Conservation (phyloP, 768 basidiomycete genomes). For the Dacryopinax primogenitus region DNA sequence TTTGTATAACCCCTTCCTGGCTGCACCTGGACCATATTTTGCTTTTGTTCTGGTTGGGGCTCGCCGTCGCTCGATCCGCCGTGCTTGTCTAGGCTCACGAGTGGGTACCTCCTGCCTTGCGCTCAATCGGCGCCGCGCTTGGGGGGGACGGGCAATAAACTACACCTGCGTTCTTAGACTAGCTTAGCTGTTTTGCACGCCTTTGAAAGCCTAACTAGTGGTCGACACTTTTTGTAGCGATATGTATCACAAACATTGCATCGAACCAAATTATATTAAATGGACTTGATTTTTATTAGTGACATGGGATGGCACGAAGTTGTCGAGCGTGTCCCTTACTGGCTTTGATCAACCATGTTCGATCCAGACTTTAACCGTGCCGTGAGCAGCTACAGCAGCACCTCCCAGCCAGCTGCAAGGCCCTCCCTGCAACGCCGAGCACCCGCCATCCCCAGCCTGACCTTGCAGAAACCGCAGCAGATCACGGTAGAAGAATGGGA, state of each 20-base stretch:
- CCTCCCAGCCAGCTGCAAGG: not conserved
- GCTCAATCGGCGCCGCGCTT: too few species aligned
- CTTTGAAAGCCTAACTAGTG: not conserved
- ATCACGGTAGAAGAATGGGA: conserved; percentile 89
- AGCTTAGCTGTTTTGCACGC: conserved; percentile 8
- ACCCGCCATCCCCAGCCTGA: not conserved
- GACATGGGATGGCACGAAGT: not conserved
- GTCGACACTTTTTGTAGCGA: conserved; percentile 9
- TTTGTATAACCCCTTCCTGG: conserved; percentile 31
- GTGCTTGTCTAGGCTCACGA: not conserved
- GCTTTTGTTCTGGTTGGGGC: too few species aligned
- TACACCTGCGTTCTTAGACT: conserved; percentile 7
- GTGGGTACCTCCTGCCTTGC: not conserved
- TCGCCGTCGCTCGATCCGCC: too few species aligned
- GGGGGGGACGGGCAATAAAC: not conserved
- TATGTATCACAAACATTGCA: not conserved
- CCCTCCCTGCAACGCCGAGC: not conserved
- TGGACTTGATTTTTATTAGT: not conserved
- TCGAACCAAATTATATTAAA: not conserved
- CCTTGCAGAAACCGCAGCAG: not conserved
- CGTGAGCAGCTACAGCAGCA: not conserved
- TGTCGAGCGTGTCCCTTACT: not conserved
- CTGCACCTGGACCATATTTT: not conserved
- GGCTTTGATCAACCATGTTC: not conserved
- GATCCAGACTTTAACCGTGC: conserved; percentile 2